phyloP scores from a whole-genome alignment of 2,329 filamentous ascomycete genomes.

The Teratosphaeria pseudoeucalypti region DNA sequence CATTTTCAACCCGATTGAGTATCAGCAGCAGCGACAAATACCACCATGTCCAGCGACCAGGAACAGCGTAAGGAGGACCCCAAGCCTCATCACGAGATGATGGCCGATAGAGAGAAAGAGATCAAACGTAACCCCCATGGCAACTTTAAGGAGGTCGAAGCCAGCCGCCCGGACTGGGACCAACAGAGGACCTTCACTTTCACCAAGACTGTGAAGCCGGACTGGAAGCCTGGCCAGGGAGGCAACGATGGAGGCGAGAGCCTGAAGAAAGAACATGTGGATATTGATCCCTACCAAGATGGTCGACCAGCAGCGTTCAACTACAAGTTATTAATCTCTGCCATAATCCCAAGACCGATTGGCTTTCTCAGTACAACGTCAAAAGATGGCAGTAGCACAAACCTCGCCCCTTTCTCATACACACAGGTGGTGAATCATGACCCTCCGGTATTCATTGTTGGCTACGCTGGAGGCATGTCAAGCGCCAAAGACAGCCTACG shows the following conservation, averaged over 20 bases:
- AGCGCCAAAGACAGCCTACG: constrained; percentile 67
- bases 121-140: constrained; percentile 57
- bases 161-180: constrained; percentile 53
- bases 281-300: constrained; percentile 70
- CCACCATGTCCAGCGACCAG: constrained; percentile 5
- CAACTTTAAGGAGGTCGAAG: constrained; percentile 66
- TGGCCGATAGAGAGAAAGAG: constrained; percentile 30
- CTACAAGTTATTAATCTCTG: constrained; percentile 85
- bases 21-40: background rate
- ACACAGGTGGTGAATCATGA: constrained; percentile 77
- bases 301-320: constrained; percentile 61
- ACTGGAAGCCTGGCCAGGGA: constrained; percentile 57
- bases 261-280: constrained; percentile 51
- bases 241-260: constrained; percentile 47
- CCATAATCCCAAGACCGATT: constrained; percentile 73
- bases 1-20: too few species aligned
- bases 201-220: constrained; percentile 54
- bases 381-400: constrained; percentile 54
- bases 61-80: constrained; percentile 10
- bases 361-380: constrained; percentile 50
- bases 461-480: constrained; percentile 46
- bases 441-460: constrained; percentile 68
- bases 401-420: constrained; percentile 82
- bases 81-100: constrained; percentile 19
- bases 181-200: constrained; percentile 38